These are phyloP conservation scores for Plasmodium gonderi DNA, from an alignment of 169 alveolate genomes.

Conservation along the genomic window DNA sequence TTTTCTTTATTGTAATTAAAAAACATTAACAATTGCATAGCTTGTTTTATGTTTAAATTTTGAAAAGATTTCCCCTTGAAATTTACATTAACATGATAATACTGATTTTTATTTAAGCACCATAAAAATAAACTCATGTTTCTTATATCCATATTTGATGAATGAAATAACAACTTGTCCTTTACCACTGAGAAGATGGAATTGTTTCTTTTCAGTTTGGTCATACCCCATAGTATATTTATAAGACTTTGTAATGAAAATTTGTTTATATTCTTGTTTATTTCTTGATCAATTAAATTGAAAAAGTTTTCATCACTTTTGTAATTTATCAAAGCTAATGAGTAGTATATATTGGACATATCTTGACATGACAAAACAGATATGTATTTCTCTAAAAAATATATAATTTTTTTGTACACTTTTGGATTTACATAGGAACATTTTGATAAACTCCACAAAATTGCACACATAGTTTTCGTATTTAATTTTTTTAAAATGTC, in stretches of 20 bases:
- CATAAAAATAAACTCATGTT: constrained; percentile 64
- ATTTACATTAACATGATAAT: constrained; percentile 26
- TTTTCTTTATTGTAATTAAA: constrained; percentile 56
- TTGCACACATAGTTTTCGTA: constrained; percentile 72
- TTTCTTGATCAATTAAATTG: constrained; percentile 41
- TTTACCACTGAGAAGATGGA: constrained; percentile 9
- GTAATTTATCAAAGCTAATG: constrained; percentile 35
- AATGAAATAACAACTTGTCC: constrained; percentile 56
- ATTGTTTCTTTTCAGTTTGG: constrained; percentile 60
- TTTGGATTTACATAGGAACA: constrained; percentile 17
- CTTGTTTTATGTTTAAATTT: constrained; percentile 67
- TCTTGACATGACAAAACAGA: constrained; percentile 36
- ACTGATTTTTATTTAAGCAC: constrained; percentile 56
- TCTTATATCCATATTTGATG: constrained; percentile 48
- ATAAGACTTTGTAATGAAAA: constrained; percentile 53
- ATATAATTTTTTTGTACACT: constrained; percentile 29
- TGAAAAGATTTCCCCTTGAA: constrained; percentile 41
- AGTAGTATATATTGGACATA: constrained; percentile 46
- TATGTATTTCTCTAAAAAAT: constrained; percentile 43
- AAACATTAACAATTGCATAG: constrained; percentile 49
- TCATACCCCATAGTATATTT: constrained; percentile 62
- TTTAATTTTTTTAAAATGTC: constrained; percentile 49
- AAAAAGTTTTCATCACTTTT: constrained; percentile 21
- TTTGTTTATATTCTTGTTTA: constrained; percentile 44
- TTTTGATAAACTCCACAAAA: constrained; percentile 68